Evolutionary conservation across 2,329 filamentous ascomycete genomes (phyloP), one percentile per base, ranked within the genome.

Genomic region (Xylaria multiplex): DNA sequence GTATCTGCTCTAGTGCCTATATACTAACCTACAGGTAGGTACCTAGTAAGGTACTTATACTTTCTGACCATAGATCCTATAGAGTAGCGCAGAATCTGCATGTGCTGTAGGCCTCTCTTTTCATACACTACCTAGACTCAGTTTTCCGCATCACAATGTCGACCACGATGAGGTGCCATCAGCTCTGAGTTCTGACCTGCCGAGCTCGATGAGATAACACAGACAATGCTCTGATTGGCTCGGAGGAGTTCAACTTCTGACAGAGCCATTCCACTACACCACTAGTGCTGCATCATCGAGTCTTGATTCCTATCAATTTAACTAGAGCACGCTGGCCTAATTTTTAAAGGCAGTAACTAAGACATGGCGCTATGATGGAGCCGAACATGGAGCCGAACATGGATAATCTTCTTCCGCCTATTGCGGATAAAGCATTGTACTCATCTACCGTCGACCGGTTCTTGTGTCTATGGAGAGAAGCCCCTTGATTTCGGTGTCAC

Each of bases 341-440:
- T 22, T 55, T 43, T 57, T 6, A 16, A 50, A 53, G 45, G 48
- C 64, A 65, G 37, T 27, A 62, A 59, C 61, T 64, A 68, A 75
- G 71, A 75, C 71, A 75, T 70, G 67, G 68, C 69, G 69, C 56
- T 63, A 49, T 62, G 55, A 48, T 62, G 50, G 42, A 69, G 64
- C 68, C 67, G 69, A 72, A 61, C 59, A 68, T 70, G 71, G 54
- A 65, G 64, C 71, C 69, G 70, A 71, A 59, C 50, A 56, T 69
- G 61, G 45, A 60, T 42, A 52, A 50, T 49, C 40, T 27, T 68
- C 56, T 63, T 53, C 56, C 65, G 13, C 37, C 37, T 49, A 35
- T 49, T 45, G 54, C 14, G 24, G 49, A 54, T 52, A 58, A 58
- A 50, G n/a, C 14, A 67, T 58, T 54, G 27, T 61, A 6, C 9